Conservation (phyloP, 108 stramenopile species). For the Licmophora abbreviata region DNA sequence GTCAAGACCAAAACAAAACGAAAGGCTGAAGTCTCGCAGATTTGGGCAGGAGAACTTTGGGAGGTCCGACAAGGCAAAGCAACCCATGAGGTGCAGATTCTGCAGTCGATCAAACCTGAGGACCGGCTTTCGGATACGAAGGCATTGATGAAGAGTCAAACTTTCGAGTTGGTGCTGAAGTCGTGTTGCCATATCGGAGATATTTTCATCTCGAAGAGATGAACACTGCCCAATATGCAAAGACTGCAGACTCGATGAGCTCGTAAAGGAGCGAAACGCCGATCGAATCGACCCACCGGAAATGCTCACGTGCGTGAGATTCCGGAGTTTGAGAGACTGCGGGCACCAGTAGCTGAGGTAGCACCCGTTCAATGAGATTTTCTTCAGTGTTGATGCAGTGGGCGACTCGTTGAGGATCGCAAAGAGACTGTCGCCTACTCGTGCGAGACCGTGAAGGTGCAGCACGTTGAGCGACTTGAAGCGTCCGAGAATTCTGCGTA, state of each 20-base stretch:
- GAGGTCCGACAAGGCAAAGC: conserved; percentile 7
- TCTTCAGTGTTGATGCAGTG: conserved; percentile 1
- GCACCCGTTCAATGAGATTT: conserved; percentile 1
- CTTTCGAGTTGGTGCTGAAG: conserved; percentile 1
- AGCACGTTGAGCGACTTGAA: conserved; percentile 6
- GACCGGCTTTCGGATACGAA: conserved; percentile 3
- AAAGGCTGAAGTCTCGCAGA: conserved; percentile 2
- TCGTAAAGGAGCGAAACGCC: not conserved
- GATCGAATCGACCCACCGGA: conserved; percentile 1
- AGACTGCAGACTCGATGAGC: conserved; percentile 1
- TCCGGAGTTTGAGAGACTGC: conserved; percentile 2
- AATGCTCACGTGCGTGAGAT: conserved; percentile 1
- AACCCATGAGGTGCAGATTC: conserved; percentile 7
- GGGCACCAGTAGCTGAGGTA: conserved; percentile 13
- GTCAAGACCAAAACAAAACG: conserved; percentile 11
- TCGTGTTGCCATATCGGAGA: not conserved
- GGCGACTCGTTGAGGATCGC: conserved; percentile 9
- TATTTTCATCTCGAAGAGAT: conserved; percentile 8
- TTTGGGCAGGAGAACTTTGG: conserved; percentile 8
- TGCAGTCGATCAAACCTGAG: conserved; percentile 3
- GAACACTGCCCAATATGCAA: conserved; percentile 9
- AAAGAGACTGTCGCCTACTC: conserved; percentile 14
- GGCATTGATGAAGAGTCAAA: conserved; percentile 5
- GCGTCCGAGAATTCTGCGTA: conserved; percentile 4
- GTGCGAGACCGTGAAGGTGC: conserved; percentile 7